These are phyloP conservation scores for Zasmidium angulare DNA, from an alignment of 2,329 filamentous ascomycete species.

Conservation along the genomic window DNA sequence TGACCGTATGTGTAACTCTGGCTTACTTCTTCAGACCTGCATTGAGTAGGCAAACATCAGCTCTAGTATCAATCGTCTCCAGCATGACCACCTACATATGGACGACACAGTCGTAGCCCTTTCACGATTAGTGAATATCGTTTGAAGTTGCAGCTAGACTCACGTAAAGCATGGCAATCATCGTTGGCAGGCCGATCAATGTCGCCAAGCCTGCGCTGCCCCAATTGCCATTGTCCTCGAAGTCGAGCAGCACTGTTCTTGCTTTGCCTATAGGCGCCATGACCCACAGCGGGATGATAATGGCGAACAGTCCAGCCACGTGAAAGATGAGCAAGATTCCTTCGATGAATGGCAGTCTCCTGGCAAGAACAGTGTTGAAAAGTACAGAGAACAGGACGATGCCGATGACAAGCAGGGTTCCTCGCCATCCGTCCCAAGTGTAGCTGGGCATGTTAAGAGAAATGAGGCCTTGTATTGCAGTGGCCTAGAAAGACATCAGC, in stretches of 20 bases:
- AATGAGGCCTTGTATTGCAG: constrained; percentile 14
- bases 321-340: constrained; percentile 51
- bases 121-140: neutral
- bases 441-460: constrained; percentile 16
- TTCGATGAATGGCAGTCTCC: constrained; percentile 50
- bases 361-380: constrained; percentile 48
- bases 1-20: too few relatives aligned
- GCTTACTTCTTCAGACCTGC: neutral
- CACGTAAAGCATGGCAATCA: constrained; percentile 9
- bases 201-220: neutral
- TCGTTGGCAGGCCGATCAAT: constrained; percentile 1
- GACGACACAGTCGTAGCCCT: neutral
- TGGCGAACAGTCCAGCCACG: constrained; percentile 54
- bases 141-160: neutral
- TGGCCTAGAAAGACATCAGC: neutral
- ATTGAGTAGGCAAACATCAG: too few relatives aligned
- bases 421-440: constrained; percentile 40
- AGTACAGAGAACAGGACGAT: constrained; percentile 39
- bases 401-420: constrained; percentile 50
- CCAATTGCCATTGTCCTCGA: constrained; percentile 6
- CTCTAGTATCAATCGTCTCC: too few relatives aligned
- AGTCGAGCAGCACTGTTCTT: neutral
- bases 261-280: constrained; percentile 22
- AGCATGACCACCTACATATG: constrained; percentile 3
- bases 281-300: constrained; percentile 49